Evolutionary conservation across 371 early-diverging fungal genomes (phyloP), one percentile per base, ranked within the genome.

Genomic region (Mucor irregularis): DNA sequence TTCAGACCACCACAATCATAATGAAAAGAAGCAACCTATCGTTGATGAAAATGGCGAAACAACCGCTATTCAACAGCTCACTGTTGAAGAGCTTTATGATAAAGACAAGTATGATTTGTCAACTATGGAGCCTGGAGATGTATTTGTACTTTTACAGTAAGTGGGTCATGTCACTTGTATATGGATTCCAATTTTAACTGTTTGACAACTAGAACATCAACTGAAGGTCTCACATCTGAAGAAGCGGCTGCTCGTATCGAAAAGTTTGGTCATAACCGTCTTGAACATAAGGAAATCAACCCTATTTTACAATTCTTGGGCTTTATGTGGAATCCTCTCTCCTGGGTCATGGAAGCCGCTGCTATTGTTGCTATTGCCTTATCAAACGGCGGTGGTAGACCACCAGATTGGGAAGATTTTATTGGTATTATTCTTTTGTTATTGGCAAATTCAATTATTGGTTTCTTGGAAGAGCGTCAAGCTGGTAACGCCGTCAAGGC

Each of bases 381-480:
- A 34, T 83, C 82, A 50, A 84, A 84, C 72, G 84, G 84, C 29
- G 76, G 79, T 47, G 79, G 77, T 37, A 31, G 66, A 44, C 68
- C 86, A 9, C 84, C 83, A 11, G 86, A 90, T 62, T 90, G 89
- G 88, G 74, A 80, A 44, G 91, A 92, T 59, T 86, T 91, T 54
- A 87, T 83, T 30, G 90, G 90, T 67, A 83, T 92, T 54, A 64
- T 90, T 10, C 61, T 84, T 34, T 81, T 91, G 31, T 63, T 92
- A 57, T 47, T 92, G 16, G 80, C 78, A 57, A 92, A 92, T 72
- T 85, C 93, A 37, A 68, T 71, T 62, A 90, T 92, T 59, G 93
- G 93, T 21, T 92, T 72, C 74, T 66, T 79, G 64, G 90, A 92
- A 73, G 92, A 92, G 69, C 78, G 80, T 56, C 80, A 81, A 33